Evolutionary conservation across 139 green algal genomes (phyloP).

Genomic region (Trebouxia sp.): DNA sequence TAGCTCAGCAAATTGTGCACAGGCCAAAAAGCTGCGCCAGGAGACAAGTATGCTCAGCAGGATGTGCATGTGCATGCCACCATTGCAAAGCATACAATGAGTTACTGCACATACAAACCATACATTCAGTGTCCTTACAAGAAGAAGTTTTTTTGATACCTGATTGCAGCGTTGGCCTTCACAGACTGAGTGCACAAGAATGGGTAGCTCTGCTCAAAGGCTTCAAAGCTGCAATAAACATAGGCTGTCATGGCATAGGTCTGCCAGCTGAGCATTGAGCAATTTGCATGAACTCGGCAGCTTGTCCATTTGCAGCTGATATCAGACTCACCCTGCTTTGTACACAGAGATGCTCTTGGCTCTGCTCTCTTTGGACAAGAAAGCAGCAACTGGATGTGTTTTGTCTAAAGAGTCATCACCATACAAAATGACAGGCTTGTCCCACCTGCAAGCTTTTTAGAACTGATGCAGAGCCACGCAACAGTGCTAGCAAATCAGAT

Average conservation of each 20-base stretch:
- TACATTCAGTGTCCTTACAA: not conserved
- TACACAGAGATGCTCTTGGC: constrained; percentile 50
- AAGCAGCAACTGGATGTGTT: constrained; percentile 65
- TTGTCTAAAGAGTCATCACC: constrained; percentile 58
- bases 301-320: too few relatives aligned
- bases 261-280: too few relatives aligned
- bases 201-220: constrained; percentile 54
- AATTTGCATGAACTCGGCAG: too few relatives aligned
- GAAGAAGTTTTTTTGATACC: not conserved
- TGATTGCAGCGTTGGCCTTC: constrained; percentile 55
- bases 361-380: constrained; percentile 56
- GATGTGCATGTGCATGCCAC: not conserved
- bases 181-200: constrained; percentile 69
- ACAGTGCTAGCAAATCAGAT: not conserved
- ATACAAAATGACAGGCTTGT: constrained; percentile 68
- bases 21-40: not conserved
- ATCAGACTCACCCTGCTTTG: constrained; percentile 51
- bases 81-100: not conserved
- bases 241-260: too few relatives aligned
- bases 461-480: not conserved
- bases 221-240: constrained; percentile 56
- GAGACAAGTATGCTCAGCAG: not conserved
- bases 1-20: not conserved
- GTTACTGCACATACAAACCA: not conserved
- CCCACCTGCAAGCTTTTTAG: constrained; percentile 57